Evolutionary conservation across 805 yeast species (phyloP).

Genomic region (Torulaspora maleeae): DNA sequence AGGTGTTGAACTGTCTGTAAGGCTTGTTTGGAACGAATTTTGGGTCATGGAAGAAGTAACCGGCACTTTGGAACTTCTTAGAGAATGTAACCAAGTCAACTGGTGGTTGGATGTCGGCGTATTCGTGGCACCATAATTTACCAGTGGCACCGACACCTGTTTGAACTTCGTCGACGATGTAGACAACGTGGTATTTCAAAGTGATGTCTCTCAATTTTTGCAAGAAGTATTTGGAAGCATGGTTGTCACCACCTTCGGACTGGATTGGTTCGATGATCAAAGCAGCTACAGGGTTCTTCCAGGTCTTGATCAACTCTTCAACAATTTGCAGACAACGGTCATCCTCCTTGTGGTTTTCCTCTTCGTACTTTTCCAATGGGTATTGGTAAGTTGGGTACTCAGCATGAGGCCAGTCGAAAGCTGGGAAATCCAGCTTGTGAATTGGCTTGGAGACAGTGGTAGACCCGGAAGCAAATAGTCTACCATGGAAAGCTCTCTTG

Average conservation of each 20-base stretch:
- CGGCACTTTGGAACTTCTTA: slow-evolving; percentile 70
- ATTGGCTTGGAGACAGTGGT: slow-evolving; percentile 92
- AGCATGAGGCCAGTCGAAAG: slow-evolving; percentile 96
- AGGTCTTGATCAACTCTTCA: slow-evolving; percentile 60
- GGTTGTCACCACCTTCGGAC: slow-evolving; percentile 75
- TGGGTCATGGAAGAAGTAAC: slow-evolving; percentile 60
- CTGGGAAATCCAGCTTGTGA: slow-evolving; percentile 88
- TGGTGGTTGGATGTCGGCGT: slow-evolving; percentile 55
- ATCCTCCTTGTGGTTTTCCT: slow-evolving; percentile 71
- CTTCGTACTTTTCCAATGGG: slow-evolving; percentile 67
- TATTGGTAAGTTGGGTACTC: slow-evolving; percentile 81
- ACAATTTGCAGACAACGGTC: slow-evolving; percentile 72
- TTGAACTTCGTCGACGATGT: slow-evolving; percentile 70
- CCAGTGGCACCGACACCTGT: slow-evolving; percentile 74
- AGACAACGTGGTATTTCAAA: slow-evolving; percentile 49
- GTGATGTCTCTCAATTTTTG: slow-evolving; percentile 60
- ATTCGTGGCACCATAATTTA: slow-evolving; percentile 69
- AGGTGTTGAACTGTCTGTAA: slow-evolving; percentile 69
- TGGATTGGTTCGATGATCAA: slow-evolving; percentile 84
- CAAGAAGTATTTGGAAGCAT: slow-evolving; percentile 56
- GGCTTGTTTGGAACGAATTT: slow-evolving; percentile 55
- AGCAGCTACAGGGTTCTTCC: slow-evolving; percentile 82
- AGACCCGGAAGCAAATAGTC: slow-evolving; percentile 87
- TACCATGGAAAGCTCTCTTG: slow-evolving; percentile 88
- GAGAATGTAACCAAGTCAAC: slow-evolving; percentile 70